Evolutionary conservation across 495 filamentous ascomycete species (phyloP), one percentile per base, ranked within the genome.

Genomic region (Xylaria intraflava): DNA sequence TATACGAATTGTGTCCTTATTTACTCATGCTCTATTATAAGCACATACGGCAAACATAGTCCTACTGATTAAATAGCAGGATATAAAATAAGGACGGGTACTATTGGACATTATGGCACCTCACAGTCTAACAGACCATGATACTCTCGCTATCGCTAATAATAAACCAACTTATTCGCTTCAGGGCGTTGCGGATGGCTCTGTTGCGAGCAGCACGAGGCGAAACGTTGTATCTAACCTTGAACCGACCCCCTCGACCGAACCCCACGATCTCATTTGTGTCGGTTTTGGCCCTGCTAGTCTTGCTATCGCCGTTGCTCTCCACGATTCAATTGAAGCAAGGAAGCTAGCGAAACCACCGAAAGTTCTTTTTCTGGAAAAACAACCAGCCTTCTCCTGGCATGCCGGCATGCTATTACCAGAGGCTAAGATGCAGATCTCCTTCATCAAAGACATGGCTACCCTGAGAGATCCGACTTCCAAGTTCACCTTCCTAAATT

Each of bases 371-470:
- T 96, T 95, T 70, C 67, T 96, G 19, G 92, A 96, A 72, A 84
- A 85, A 55, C 92, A 98, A 71, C 62, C 75, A 20, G 72, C 80
- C 38, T 98, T 96, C 61, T 80, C 83, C 45, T 96, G 92, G 92
- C 92, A 98, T 67, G 82, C 86, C 2, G 92, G 92, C 31, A 98
- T 98, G 92, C 79, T 96, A 49, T 80, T 98, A 1, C 89, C 90
- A 0, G 89, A 89, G 42, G 87, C 90, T 11, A 88, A 86, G 65
- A 98, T 98, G 92, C 92, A 98, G 68, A 96, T 98, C 53, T 92
- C 88, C 29, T 98, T 96, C 77, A 77, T 98, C 69, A 98, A 98
- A 73, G 93, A 96, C 61, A 77, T 98, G 53, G 92, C 93, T 10
- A 93, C 89, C 8, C 71, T 96, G 40, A 79, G 92, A 35, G 83